Evolutionary conservation across 495 filamentous ascomycete genomes (phyloP).

Genomic region (Elasticomyces elasticus): DNA sequence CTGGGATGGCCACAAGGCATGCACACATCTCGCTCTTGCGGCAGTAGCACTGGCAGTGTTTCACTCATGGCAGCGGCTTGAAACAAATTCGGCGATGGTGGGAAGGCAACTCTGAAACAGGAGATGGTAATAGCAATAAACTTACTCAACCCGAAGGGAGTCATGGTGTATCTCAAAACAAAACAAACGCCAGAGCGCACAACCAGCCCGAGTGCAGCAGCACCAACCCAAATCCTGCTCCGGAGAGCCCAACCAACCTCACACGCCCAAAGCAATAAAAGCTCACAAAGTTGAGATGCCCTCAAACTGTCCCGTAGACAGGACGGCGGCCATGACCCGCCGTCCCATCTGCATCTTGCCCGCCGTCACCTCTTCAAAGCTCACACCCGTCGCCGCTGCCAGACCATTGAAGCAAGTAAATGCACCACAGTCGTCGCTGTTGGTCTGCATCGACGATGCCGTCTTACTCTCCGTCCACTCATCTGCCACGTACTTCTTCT

Average conservation of each 20-base stretch:
- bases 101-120: too few relatives aligned
- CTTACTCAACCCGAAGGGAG: too few relatives aligned
- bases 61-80: too few relatives aligned
- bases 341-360: slow-evolving; percentile 22
- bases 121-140: too few relatives aligned
- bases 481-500: slow-evolving; percentile 40
- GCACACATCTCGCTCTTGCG: too few relatives aligned
- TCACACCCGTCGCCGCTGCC: slow-evolving; percentile 18
- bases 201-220: too few relatives aligned
- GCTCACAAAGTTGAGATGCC: slow-evolving; percentile 16
- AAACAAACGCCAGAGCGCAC: too few relatives aligned
- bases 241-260: not conserved
- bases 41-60: too few relatives aligned
- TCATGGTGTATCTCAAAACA: too few relatives aligned
- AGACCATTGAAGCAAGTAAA: slow-evolving; percentile 40
- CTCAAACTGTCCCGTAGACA: slow-evolving; percentile 19
- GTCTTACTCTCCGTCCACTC: slow-evolving; percentile 48
- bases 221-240: too few relatives aligned
- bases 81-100: too few relatives aligned
- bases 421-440: slow-evolving; percentile 71
- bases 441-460: slow-evolving; percentile 49
- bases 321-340: slow-evolving; percentile 20
- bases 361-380: slow-evolving; percentile 7
- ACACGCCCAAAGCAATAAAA: not conserved
- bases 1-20: too few relatives aligned